Evolutionary conservation across 306 rosid genomes (phyloP).

Genomic region (Acacia melanoxylon): DNA sequence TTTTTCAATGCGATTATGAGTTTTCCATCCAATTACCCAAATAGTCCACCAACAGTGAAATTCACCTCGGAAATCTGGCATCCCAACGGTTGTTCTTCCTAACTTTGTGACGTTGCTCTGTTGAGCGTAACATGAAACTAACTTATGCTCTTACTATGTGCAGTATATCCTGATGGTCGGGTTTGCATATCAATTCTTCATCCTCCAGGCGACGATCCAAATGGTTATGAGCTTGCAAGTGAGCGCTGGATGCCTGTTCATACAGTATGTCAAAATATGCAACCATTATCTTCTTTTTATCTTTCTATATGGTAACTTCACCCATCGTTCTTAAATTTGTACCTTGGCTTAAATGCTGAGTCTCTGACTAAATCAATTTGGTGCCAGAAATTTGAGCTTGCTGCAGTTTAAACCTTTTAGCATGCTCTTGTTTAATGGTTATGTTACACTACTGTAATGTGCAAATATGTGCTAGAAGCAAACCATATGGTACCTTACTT

Average conservation of each 20-base stretch:
- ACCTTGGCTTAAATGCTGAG: neutral
- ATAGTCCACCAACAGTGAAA: slow-evolving; percentile 88
- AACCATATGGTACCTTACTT: neutral
- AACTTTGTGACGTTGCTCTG: neutral
- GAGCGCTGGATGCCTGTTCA: slow-evolving; percentile 99
- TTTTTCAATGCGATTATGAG: slow-evolving; percentile 96
- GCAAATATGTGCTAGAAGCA: neutral
- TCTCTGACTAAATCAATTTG: slow-evolving; percentile 17
- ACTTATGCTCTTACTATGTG: slow-evolving; percentile 25
- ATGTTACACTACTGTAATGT: neutral
- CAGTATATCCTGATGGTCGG: slow-evolving; percentile 95
- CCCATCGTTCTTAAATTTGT: neutral
- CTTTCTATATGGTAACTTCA: neutral
- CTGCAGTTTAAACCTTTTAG: slow-evolving; percentile 4
- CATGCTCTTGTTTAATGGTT: neutral
- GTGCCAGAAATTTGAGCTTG: slow-evolving; percentile 19
- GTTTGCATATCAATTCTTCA: slow-evolving; percentile 98
- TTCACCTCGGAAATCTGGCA: slow-evolving; percentile 91
- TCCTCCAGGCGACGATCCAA: slow-evolving; percentile 97
- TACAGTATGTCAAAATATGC: slow-evolving; percentile 58
- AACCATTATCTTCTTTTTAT: neutral
- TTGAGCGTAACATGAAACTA: neutral
- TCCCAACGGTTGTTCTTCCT: slow-evolving; percentile 72
- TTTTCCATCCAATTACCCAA: slow-evolving; percentile 87
- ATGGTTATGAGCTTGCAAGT: slow-evolving; percentile 98